phyloP scores from a whole-genome alignment of 2,329 filamentous ascomycete species.

The Penicillium brasilianum region DNA sequence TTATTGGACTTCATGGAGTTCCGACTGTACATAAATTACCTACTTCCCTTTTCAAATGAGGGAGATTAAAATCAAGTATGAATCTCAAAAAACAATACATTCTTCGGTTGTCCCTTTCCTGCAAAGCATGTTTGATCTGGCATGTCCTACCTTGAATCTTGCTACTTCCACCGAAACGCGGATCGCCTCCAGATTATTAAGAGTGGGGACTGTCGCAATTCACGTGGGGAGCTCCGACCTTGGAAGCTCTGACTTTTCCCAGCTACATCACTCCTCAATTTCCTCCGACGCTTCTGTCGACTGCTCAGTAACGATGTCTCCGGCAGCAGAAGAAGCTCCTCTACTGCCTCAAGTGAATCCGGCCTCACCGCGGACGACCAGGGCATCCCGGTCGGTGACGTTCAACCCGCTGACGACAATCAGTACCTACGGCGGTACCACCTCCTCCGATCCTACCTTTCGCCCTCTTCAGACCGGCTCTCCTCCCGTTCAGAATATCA shows the following conservation, averaged over 20 bases:
- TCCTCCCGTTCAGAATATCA: conserved; percentile 40
- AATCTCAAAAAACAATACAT: not conserved
- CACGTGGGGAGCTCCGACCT: conserved; percentile 22
- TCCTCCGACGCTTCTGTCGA: conserved; percentile 23
- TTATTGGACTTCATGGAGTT: not conserved
- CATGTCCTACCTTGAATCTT: conserved; percentile 1
- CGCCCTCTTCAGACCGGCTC: conserved; percentile 48
- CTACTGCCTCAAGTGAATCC: conserved; percentile 45
- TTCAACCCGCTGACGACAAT: conserved; percentile 55
- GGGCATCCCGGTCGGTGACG: conserved; percentile 51
- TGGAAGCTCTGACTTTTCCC: conserved; percentile 23
- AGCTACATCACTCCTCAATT: conserved; percentile 18
- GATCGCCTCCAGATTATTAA: conserved; percentile 28
- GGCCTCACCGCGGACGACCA: conserved; percentile 45
- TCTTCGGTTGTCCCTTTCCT: not conserved
- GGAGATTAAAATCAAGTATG: not conserved
- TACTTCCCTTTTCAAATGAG: not conserved
- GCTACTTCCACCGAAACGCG: not conserved
- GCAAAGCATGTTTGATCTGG: not conserved
- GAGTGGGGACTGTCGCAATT: conserved; percentile 22
- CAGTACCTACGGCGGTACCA: conserved; percentile 49
- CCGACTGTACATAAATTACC: conserved; percentile 1
- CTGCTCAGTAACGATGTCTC: conserved; percentile 17
- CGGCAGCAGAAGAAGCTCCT: conserved; percentile 49
- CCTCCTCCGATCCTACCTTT: conserved; percentile 48